Evolutionary conservation across 2,329 filamentous ascomycete species (phyloP).

Genomic region (Aureobasidium pullulans): DNA sequence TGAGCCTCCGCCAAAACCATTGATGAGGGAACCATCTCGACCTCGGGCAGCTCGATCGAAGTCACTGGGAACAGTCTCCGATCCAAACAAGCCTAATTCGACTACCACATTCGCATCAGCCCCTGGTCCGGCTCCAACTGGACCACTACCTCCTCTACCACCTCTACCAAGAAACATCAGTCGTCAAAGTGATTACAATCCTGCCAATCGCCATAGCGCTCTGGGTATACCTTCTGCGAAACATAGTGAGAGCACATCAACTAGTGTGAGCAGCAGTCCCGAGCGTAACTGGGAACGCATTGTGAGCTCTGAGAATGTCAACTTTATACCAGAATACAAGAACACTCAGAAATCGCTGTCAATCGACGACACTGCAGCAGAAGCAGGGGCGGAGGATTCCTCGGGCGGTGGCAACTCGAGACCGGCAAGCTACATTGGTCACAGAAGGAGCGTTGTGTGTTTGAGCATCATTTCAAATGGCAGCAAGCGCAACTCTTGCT

Average conservation of each 20-base stretch:
- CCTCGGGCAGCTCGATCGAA: slow-evolving; percentile 20
- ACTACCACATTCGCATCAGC: slow-evolving; percentile 14
- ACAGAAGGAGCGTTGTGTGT: slow-evolving; percentile 15
- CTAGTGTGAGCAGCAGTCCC: slow-evolving; percentile 8
- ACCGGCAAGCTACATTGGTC: neutral
- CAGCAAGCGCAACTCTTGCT: slow-evolving; percentile 18
- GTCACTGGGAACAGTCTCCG: slow-evolving; percentile 22
- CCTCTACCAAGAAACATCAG: slow-evolving; percentile 21
- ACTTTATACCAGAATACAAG: neutral
- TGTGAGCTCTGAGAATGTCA: neutral
- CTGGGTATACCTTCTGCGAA: neutral
- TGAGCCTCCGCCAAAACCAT: slow-evolving; percentile 15
- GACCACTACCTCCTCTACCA: slow-evolving; percentile 37
- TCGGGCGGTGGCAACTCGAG: neutral
- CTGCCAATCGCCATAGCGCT: slow-evolving; percentile 1
- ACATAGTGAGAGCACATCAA: slow-evolving; percentile 1
- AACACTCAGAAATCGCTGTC: neutral
- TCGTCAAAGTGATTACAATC: slow-evolving; percentile 19
- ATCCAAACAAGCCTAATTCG: slow-evolving; percentile 16
- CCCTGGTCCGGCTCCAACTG: slow-evolving; percentile 32
- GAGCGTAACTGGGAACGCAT: slow-evolving; percentile 11
- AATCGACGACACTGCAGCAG: neutral
- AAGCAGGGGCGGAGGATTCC: neutral
- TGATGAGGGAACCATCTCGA: neutral
- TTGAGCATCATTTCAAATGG: slow-evolving; percentile 21